A percentile compares a stretch with the other conserved stretches of the same genome.
phyloP scores from a whole-genome alignment of 192 early-diverging fungal species.

The Lunasporangiospora selenospora region DNA sequence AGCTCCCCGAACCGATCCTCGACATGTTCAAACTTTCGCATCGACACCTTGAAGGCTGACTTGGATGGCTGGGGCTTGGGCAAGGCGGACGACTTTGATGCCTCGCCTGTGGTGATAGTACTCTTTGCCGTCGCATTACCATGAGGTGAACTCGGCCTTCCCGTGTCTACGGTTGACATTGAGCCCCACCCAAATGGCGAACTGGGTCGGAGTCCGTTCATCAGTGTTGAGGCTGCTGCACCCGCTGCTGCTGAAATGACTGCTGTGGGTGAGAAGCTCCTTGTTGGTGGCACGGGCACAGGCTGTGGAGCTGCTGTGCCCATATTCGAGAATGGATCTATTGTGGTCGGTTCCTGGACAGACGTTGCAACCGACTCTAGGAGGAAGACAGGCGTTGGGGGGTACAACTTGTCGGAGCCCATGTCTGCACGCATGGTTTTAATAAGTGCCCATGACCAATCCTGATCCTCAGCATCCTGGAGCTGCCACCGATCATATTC shows the following conservation, averaged over 20 bases:
- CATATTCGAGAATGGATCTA: conserved; percentile 13
- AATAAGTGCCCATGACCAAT: conserved; percentile 86
- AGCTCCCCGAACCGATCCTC: conserved; percentile 80
- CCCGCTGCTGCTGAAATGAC: conserved; percentile 7
- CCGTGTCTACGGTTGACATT: conserved; percentile 7
- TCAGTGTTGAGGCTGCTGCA: conserved; percentile 12
- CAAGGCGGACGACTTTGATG: not conserved
- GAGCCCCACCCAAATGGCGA: conserved; percentile 42
- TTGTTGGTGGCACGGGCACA: conserved; percentile 10
- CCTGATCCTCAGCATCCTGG: conserved; percentile 60
- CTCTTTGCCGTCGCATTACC: not conserved
- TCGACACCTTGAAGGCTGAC: conserved; percentile 52
- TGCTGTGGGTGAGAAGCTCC: conserved; percentile 17
- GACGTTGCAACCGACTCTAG: conserved; percentile 60
- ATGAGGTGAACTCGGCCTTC: conserved; percentile 17
- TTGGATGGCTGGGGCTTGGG: conserved; percentile 45
- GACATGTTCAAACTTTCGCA: conserved; percentile 78
- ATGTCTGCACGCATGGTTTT: conserved; percentile 86
- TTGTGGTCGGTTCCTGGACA: conserved; percentile 35
- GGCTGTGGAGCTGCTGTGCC: conserved; percentile 4
- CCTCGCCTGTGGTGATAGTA: conserved; percentile 11
- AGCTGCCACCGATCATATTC: conserved; percentile 43
- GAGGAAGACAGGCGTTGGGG: conserved; percentile 74
- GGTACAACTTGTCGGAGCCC: conserved; percentile 85
- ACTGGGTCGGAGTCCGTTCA: conserved; percentile 17